Evolutionary conservation across 1,284 basidiomycete genomes (phyloP).

Genomic region (Leccinum angustisporum): DNA sequence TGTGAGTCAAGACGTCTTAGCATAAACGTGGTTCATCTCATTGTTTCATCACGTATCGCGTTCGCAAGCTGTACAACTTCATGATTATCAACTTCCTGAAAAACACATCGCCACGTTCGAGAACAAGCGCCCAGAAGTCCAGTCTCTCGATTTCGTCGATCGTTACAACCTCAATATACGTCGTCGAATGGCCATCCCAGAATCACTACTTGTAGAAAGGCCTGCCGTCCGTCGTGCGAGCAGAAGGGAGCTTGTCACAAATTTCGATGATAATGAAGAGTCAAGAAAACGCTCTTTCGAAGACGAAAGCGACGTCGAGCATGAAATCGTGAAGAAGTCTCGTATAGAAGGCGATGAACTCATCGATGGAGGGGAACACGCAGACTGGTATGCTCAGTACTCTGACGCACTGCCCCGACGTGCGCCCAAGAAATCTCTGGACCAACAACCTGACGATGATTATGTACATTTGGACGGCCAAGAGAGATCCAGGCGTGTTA

Average conservation of each 20-base stretch:
- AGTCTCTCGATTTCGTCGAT: constrained; percentile 30
- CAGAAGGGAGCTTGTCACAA: constrained; percentile 21
- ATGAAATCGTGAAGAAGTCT: constrained; percentile 52
- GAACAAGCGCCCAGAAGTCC: constrained; percentile 19
- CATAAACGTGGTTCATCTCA: constrained; percentile 32
- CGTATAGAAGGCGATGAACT: constrained; percentile 47
- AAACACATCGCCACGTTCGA: constrained; percentile 14
- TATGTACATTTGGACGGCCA: constrained; percentile 32
- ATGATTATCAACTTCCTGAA: constrained; percentile 21
- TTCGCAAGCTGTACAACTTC: constrained; percentile 19
- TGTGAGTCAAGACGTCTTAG: constrained; percentile 29
- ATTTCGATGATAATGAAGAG: constrained; percentile 19
- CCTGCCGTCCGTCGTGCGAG: constrained; percentile 24
- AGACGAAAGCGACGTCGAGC: constrained; percentile 39
- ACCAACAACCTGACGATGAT: constrained; percentile 43
- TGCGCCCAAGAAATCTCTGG: constrained; percentile 49
- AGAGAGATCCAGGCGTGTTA: constrained; percentile 46
- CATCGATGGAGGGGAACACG: constrained; percentile 47
- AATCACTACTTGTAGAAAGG: constrained; percentile 20
- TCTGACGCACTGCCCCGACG: constrained; percentile 32
- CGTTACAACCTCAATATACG: constrained; percentile 37
- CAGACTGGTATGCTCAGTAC: constrained; percentile 40
- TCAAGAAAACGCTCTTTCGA: constrained; percentile 45
- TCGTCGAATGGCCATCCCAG: constrained; percentile 23
- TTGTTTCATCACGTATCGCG: constrained; percentile 14